These are phyloP conservation scores for Orychophragmus violaceus DNA, from an alignment of 345 rosid species.

Conservation along the genomic window DNA sequence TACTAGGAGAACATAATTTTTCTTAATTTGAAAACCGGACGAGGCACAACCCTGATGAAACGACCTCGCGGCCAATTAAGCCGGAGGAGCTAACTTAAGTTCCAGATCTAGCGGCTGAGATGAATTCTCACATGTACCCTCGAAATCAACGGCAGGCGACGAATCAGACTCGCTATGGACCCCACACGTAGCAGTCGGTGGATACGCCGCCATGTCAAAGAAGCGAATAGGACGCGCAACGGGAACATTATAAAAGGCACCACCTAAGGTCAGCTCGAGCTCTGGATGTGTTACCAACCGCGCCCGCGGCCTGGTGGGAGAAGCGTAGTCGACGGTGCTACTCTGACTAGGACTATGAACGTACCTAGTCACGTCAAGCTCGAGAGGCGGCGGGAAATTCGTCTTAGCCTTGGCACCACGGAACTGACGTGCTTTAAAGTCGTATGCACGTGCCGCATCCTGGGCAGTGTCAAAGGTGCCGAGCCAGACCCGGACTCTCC, in stretches of 20 bases:
- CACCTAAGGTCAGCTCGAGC: slow-evolving; percentile 45
- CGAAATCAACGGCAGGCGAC: slow-evolving; percentile 48
- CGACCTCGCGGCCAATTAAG: slow-evolving; percentile 43
- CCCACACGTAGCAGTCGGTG: slow-evolving; percentile 9
- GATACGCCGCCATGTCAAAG: slow-evolving; percentile 22
- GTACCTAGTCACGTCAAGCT: slow-evolving; percentile 16
- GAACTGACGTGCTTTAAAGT: slow-evolving; percentile 63
- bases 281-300: slow-evolving; percentile 36
- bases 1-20: not conserved
- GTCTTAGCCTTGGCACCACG: slow-evolving; percentile 84
- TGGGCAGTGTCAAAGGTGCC: slow-evolving; percentile 90
- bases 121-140: slow-evolving; percentile 23
- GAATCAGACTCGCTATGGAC: slow-evolving; percentile 61
- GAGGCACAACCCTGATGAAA: not conserved
- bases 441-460: slow-evolving; percentile 91
- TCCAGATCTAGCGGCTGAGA: slow-evolving; percentile 38
- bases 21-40: slow-evolving; percentile 14
- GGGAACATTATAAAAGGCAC: no score
- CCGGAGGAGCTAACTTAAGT: slow-evolving; percentile 59
- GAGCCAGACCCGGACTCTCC: slow-evolving; percentile 89
- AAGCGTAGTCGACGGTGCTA: slow-evolving; percentile 57
- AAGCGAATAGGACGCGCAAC: slow-evolving; percentile 33
- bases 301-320: slow-evolving; percentile 40
- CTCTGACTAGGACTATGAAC: slow-evolving; percentile 60
- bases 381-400: slow-evolving; percentile 44